These are phyloP conservation scores for Leucocoprinus leucothites DNA, from an alignment of 768 basidiomycete species.

Conservation along the genomic window DNA sequence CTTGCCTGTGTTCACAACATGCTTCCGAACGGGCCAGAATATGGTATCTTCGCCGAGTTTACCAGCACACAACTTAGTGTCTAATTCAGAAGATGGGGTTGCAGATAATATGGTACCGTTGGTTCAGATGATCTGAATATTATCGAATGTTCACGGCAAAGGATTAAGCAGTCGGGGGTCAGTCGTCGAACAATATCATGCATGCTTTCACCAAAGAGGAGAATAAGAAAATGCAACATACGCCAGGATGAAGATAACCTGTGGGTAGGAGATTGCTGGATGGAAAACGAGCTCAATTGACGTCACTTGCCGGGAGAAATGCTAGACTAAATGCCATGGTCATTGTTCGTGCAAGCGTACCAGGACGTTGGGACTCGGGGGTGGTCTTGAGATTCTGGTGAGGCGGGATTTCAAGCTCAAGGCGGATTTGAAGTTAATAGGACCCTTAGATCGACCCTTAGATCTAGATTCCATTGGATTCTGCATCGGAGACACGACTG, in stretches of 20 bases:
- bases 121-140: conserved; percentile 36
- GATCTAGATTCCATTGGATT: conserved; percentile 9
- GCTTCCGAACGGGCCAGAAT: not conserved
- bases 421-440: not conserved
- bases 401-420: not conserved
- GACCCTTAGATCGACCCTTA: conserved; percentile 4
- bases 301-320: no score
- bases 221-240: no score
- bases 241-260: no score
- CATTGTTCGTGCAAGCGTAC: no score
- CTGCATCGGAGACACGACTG: not conserved
- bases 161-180: no score
- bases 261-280: no score
- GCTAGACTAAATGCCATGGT: no score
- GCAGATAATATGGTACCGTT: conserved; percentile 27
- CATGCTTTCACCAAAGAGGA: no score
- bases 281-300: no score
- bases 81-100: conserved; percentile 20
- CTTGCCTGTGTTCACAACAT: not conserved
- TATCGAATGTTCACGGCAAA: no score
- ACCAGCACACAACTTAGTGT: not conserved
- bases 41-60: not conserved
- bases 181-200: no score
- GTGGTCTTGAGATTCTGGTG: not conserved
- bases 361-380: no score